A percentile compares a stretch with the other conserved stretches of the same genome.
phyloP scores from a whole-genome alignment of 257 asterid species.

The Forsythia suspensa region DNA sequence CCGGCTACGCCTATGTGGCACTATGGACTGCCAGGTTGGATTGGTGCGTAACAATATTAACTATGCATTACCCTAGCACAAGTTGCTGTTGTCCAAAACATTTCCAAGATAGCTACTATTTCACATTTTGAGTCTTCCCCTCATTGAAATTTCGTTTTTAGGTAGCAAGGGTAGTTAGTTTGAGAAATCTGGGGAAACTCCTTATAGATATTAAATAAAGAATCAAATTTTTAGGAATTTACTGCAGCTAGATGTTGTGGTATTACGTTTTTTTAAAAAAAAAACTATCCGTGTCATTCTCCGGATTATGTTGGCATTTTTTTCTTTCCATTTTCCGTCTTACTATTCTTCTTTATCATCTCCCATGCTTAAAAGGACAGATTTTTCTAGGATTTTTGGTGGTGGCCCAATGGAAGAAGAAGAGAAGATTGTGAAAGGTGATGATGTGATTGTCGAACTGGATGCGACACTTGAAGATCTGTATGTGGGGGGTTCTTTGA shows the following conservation, averaged over 20 bases:
- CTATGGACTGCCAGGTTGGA: too few species aligned
- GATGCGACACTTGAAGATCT: constrained; percentile 95
- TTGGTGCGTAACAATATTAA: too few species aligned
- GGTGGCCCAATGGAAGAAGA: constrained; percentile 95
- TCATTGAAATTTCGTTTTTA: too few species aligned
- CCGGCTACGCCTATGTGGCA: too few species aligned
- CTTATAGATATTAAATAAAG: background rate
- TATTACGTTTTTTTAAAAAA: background rate
- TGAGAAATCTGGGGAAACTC: background rate
- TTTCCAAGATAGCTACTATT: too few species aligned
- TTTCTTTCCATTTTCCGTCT: background rate
- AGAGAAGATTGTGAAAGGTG: constrained; percentile 86
- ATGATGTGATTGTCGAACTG: constrained; percentile 88
- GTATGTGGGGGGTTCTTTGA: constrained; percentile 87
- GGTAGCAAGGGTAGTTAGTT: background rate
- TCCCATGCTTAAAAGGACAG: constrained; percentile 25
- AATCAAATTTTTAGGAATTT: background rate
- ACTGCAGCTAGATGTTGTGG: background rate
- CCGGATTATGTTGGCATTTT: background rate
- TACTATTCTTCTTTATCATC: background rate
- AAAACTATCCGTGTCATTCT: background rate
- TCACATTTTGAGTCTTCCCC: too few species aligned
- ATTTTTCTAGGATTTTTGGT: constrained; percentile 65
- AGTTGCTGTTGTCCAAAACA: too few species aligned
- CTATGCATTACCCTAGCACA: too few species aligned